Conservation (phyloP, 78 protist genomes). For the Dictyostelium intermedium region DNA sequence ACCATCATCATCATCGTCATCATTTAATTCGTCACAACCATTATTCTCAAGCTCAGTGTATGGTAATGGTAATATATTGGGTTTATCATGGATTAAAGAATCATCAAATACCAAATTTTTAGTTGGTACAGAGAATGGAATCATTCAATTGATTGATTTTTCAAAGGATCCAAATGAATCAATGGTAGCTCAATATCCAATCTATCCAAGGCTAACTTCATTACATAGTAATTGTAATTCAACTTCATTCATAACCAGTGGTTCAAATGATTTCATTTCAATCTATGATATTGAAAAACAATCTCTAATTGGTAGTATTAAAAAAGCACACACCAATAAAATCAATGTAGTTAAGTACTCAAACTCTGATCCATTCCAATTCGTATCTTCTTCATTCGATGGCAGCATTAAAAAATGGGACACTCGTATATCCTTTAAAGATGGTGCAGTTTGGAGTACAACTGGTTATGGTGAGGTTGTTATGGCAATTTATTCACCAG, state of each 20-base stretch:
- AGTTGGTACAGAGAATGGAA: background rate
- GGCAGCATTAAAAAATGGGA: slow-evolving; percentile 6
- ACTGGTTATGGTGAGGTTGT: background rate
- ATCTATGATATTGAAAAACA: slow-evolving; percentile 1
- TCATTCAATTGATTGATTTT: background rate
- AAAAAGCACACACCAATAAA: background rate
- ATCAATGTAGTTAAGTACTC: slow-evolving; percentile 5
- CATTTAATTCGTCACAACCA: background rate
- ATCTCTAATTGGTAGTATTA: background rate
- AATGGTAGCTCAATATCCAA: background rate
- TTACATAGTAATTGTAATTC: background rate
- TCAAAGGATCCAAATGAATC: background rate
- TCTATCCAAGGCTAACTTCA: background rate
- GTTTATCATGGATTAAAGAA: background rate
- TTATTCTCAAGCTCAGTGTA: background rate
- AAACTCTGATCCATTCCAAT: background rate
- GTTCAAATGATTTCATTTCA: background rate
- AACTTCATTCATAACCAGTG: background rate
- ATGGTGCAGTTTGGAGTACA: background rate
- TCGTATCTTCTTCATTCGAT: background rate
- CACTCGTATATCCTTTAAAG: background rate
- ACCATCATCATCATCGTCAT: background rate
- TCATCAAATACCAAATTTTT: background rate
- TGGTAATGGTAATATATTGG: background rate
- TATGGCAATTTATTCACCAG: background rate